phyloP scores from a whole-genome alignment of 768 basidiomycete species.

The Mycena chlorophos region DNA sequence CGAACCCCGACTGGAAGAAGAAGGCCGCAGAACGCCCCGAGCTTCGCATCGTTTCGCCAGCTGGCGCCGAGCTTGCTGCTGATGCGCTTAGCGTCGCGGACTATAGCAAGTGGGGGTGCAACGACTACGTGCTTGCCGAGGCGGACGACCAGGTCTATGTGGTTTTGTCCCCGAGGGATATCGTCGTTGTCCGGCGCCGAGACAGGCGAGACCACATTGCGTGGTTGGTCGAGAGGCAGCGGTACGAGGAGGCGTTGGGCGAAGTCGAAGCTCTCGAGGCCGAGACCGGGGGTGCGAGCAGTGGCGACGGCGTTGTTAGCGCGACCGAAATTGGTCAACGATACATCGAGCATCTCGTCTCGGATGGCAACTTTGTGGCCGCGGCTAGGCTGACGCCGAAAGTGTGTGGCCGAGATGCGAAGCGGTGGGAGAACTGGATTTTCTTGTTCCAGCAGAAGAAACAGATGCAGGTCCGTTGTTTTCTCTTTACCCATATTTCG shows the following conservation, averaged over 20 bases:
- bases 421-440: slow-evolving; percentile 96
- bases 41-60: slow-evolving; percentile 84
- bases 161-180: slow-evolving; percentile 82
- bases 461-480: slow-evolving; percentile 65
- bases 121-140: slow-evolving; percentile 81
- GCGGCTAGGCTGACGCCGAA: slow-evolving; percentile 84
- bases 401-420: slow-evolving; percentile 76
- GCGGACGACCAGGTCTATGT: slow-evolving; percentile 64
- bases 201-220: slow-evolving; percentile 87
- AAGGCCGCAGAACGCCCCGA: slow-evolving; percentile 92
- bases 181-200: slow-evolving; percentile 84
- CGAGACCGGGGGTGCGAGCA: slow-evolving; percentile 27
- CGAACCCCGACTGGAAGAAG: slow-evolving; percentile 60
- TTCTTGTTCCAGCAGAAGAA: slow-evolving; percentile 83
- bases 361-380: slow-evolving; percentile 75
- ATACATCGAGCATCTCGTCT: slow-evolving; percentile 84
- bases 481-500: background rate
- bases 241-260: slow-evolving; percentile 88
- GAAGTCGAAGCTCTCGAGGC: slow-evolving; percentile 71
- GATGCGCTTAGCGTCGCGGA: slow-evolving; percentile 80
- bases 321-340: slow-evolving; percentile 76
- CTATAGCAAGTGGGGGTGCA: slow-evolving; percentile 85
- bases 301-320: slow-evolving; percentile 42
- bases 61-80: slow-evolving; percentile 83
- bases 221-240: slow-evolving; percentile 85